phyloP scores from a whole-genome alignment of 2,329 filamentous ascomycete genomes.

The Penicillium sp. region DNA sequence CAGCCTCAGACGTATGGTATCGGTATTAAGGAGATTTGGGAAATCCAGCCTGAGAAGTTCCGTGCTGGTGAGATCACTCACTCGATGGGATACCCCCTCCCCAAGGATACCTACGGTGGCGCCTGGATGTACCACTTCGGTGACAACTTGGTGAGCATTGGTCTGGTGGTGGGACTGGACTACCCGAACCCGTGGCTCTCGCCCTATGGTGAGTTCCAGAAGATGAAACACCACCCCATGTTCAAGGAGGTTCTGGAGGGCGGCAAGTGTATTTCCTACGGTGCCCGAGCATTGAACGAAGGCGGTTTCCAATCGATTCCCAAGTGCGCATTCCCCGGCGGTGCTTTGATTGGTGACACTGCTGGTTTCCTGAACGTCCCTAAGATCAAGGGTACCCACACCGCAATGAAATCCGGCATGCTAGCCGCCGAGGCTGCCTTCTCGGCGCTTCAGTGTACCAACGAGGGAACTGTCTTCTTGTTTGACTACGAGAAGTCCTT shows the following conservation, averaged over 20 bases:
- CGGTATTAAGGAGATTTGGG: conserved; percentile 96
- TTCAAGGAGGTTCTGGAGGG: conserved; percentile 85
- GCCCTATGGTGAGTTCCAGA: conserved; percentile 94
- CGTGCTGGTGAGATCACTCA: conserved; percentile 79
- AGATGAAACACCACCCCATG: conserved; percentile 95
- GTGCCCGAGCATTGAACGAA: conserved; percentile 84
- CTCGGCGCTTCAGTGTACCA: conserved; percentile 60
- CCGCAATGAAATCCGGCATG: conserved; percentile 97
- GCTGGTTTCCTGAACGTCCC: conserved; percentile 96
- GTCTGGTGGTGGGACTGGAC: conserved; percentile 87
- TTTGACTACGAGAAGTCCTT: conserved; percentile 91
- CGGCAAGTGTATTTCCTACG: conserved; percentile 96
- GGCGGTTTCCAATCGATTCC: conserved; percentile 97
- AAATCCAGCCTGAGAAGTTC: conserved; percentile 90
- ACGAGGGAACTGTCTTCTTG: conserved; percentile 74
- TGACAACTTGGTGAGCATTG: conserved; percentile 90
- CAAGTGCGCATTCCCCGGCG: conserved; percentile 93
- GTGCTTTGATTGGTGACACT: conserved; percentile 91
- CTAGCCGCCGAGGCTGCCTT: conserved; percentile 88
- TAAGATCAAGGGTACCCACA: conserved; percentile 98
- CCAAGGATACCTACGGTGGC: conserved; percentile 86
- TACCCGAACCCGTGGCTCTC: conserved; percentile 96
- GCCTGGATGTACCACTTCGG: conserved; percentile 99
- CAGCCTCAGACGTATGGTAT: conserved; percentile 94
- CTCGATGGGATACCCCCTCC: conserved; percentile 87